phyloP scores from a whole-genome alignment of 139 green algal genomes.

The Micractinium sp. region DNA sequence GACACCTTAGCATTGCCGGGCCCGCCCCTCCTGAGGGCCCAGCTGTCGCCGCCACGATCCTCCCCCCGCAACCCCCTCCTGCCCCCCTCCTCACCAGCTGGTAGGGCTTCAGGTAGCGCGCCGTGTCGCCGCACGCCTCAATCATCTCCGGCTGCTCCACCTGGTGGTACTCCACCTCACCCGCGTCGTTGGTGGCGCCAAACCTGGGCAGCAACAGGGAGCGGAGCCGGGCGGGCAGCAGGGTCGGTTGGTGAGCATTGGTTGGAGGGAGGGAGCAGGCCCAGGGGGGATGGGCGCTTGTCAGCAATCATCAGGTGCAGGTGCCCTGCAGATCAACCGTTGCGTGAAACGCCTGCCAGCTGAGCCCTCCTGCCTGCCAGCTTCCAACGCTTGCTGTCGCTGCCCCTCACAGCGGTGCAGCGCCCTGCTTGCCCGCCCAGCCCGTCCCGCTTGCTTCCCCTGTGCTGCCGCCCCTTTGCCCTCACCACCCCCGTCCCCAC shows the following conservation, averaged over 20 bases:
- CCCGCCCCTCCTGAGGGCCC: not conserved
- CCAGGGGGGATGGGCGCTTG: too few species aligned
- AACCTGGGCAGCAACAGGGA: not conserved
- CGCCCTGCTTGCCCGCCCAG: too few species aligned
- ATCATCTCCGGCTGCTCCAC: slow-evolving; percentile 57
- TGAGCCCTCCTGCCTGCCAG: not conserved
- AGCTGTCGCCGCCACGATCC: not conserved
- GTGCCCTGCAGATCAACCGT: too few species aligned
- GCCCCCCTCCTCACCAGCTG: slow-evolving; percentile 53
- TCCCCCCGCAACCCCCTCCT: not conserved
- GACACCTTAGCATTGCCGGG: not conserved
- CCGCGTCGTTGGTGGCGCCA: slow-evolving; percentile 32
- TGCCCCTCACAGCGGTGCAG: too few species aligned
- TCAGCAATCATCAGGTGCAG: too few species aligned
- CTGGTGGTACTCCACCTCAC: slow-evolving; percentile 13
- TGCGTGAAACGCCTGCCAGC: too few species aligned
- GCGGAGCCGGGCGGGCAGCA: not conserved
- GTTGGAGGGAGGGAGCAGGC: too few species aligned
- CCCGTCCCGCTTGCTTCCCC: too few species aligned
- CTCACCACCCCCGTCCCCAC: not conserved
- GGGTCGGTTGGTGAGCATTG: too few species aligned
- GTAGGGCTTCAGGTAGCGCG: slow-evolving; percentile 84
- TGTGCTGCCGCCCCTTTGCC: not conserved
- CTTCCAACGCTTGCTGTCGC: not conserved
- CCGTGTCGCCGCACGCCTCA: slow-evolving; percentile 61